These are phyloP conservation scores for Neurospora tetrasperma DNA, from an alignment of 495 filamentous ascomycete species.

Conservation along the genomic window DNA sequence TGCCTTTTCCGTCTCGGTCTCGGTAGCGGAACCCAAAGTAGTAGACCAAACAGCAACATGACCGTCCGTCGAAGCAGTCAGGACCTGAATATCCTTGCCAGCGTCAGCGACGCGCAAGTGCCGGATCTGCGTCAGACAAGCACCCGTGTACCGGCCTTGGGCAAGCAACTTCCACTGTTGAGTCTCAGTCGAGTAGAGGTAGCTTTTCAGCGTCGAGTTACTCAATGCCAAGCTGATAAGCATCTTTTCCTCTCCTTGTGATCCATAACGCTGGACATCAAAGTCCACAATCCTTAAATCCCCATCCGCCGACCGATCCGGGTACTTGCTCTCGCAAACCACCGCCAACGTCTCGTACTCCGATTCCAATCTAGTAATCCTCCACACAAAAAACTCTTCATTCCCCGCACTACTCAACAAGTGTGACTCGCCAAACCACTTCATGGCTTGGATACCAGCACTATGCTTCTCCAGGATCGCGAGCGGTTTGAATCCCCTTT, in stretches of 20 bases:
- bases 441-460: constrained; percentile 72
- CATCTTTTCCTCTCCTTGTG: constrained; percentile 26
- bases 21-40: no score
- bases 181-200: constrained; percentile 41
- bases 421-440: constrained; percentile 58
- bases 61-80: constrained; percentile 40
- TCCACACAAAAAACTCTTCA: constrained; percentile 87
- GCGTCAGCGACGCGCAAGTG: constrained; percentile 32
- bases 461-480: constrained; percentile 63
- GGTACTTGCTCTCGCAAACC: constrained; percentile 51
- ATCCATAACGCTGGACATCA: constrained; percentile 25
- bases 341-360: constrained; percentile 45
- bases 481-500: constrained; percentile 34
- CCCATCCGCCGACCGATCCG: constrained; percentile 45
- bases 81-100: constrained; percentile 36
- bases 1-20: not conserved
- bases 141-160: constrained; percentile 57
- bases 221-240: constrained; percentile 61
- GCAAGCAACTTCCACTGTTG: constrained; percentile 45
- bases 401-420: constrained; percentile 77
- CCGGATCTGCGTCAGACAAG: constrained; percentile 63
- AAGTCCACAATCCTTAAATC: constrained; percentile 78
- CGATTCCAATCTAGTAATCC: constrained; percentile 41
- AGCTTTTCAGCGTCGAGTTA: constrained; percentile 64
- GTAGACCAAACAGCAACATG: constrained; percentile 29